phyloP scores from a whole-genome alignment of 192 early-diverging fungal species.

The Nowakowskiella sp. region DNA sequence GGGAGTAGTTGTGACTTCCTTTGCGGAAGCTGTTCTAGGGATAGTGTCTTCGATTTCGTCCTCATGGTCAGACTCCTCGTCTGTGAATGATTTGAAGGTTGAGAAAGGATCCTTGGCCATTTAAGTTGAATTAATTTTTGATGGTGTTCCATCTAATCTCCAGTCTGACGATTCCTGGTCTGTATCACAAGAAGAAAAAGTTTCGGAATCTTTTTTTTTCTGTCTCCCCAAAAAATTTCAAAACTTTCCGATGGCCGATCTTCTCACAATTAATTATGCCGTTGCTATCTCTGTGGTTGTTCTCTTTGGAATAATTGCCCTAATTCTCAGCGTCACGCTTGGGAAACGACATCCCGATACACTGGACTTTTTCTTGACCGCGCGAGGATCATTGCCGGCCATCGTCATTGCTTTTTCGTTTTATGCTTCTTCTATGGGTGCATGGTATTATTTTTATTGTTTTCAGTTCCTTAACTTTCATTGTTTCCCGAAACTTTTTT shows the following conservation, averaged over 20 bases:
- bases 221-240: not conserved
- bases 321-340: not conserved
- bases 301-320: not conserved
- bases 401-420: constrained; percentile 27
- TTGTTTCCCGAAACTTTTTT: not conserved
- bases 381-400: constrained; percentile 24
- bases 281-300: not conserved
- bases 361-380: constrained; percentile 40
- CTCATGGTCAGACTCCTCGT: too few relatives aligned
- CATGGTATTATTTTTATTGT: constrained; percentile 14
- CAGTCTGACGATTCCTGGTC: too few relatives aligned
- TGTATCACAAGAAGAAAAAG: too few relatives aligned
- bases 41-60: too few relatives aligned
- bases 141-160: too few relatives aligned
- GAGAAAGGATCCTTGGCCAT: too few relatives aligned
- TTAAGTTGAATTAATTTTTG: too few relatives aligned
- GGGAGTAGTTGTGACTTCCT: too few relatives aligned
- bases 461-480: constrained; percentile 1
- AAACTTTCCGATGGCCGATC: not conserved
- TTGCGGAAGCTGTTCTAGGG: too few relatives aligned
- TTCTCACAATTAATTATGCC: not conserved
- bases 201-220: too few relatives aligned
- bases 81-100: too few relatives aligned
- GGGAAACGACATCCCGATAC: not conserved
- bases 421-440: constrained; percentile 35